phyloP scores from a whole-genome alignment of 495 filamentous ascomycete species.

The Neurospora terricola region DNA sequence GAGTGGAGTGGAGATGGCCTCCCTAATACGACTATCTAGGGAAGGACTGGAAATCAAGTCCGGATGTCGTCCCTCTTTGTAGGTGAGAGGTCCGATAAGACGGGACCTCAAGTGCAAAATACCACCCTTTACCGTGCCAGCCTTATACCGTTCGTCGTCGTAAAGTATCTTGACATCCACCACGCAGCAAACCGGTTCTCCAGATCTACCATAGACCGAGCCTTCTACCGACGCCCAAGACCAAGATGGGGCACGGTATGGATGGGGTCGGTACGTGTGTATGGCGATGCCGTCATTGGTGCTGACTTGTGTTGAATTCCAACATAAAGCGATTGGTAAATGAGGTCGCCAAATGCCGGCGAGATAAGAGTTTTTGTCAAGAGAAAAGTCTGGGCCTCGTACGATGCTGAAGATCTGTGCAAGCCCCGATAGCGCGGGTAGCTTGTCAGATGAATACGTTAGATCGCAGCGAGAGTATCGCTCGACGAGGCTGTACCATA shows the following conservation, averaged over 20 bases:
- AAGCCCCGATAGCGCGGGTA: background rate
- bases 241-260: background rate
- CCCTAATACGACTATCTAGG: background rate
- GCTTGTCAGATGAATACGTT: background rate
- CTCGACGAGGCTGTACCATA: background rate
- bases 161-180: background rate
- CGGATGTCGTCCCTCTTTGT: no score
- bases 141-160: background rate
- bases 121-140: background rate
- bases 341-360: background rate
- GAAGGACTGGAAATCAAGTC: background rate
- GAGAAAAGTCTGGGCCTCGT: background rate
- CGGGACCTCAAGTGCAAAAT: background rate
- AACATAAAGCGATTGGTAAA: background rate
- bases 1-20: background rate
- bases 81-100: background rate
- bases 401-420: background rate
- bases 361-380: background rate
- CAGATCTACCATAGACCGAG: no score
- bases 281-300: background rate
- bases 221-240: background rate
- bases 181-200: background rate
- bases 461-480: background rate
- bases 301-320: no score
- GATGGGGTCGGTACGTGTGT: background rate